A percentile compares a stretch with the other conserved stretches of the same genome.
phyloP scores from a whole-genome alignment of 2,329 filamentous ascomycete genomes.

The Cadophora sp. region DNA sequence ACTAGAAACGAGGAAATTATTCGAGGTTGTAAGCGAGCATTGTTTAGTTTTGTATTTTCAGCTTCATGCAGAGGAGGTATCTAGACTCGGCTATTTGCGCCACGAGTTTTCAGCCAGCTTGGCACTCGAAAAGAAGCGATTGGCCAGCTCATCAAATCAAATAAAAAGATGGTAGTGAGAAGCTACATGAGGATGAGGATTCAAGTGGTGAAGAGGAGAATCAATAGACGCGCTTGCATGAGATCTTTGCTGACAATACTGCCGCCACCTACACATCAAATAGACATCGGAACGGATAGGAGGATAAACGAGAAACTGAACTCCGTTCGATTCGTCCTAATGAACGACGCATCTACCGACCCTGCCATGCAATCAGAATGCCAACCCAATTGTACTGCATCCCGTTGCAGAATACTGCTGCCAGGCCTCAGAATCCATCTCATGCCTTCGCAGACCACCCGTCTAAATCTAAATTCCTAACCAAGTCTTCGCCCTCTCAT shows the following conservation, averaged over 20 bases:
- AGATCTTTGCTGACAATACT: neutral
- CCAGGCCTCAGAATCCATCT: neutral
- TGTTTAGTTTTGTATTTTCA: neutral
- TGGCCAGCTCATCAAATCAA: too few species aligned
- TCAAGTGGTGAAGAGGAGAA: neutral
- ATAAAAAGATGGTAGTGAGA: too few species aligned
- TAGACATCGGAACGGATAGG: neutral
- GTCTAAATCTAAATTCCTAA: conserved; percentile 64
- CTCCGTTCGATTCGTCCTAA: neutral
- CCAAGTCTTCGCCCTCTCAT: conserved; percentile 67
- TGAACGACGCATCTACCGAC: neutral
- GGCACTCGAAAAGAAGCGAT: neutral
- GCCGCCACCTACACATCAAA: too few species aligned
- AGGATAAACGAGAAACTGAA: neutral
- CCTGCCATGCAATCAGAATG: neutral
- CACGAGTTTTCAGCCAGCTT: neutral
- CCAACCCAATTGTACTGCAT: neutral
- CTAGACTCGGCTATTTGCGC: neutral
- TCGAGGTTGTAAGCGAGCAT: too few species aligned
- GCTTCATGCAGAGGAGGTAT: neutral
- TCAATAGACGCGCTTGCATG: neutral
- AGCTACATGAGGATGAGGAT: neutral
- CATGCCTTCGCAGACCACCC: neutral
- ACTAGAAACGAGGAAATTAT: too few species aligned
- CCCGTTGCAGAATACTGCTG: neutral